Conservation (phyloP, 1,284 basidiomycete genomes). For the Ganoderma sp. region DNA sequence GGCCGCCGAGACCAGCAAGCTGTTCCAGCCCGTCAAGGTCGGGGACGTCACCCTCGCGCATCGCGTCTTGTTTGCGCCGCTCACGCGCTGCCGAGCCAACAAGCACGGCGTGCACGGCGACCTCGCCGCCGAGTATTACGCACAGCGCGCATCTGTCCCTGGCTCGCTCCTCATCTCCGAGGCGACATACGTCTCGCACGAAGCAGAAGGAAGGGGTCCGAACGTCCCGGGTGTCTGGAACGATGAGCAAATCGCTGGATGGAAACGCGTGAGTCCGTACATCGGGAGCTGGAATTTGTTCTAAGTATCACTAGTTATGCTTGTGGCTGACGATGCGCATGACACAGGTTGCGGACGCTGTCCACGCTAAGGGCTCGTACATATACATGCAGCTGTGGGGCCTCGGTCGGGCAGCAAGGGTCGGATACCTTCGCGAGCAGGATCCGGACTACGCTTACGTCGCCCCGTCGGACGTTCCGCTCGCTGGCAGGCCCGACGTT, state of each 20-base stretch:
- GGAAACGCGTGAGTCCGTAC: constrained; percentile 52
- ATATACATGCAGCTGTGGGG: constrained; percentile 58
- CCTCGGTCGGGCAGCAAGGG: constrained; percentile 47
- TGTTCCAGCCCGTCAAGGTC: constrained; percentile 53
- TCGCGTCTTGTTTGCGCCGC: constrained; percentile 53
- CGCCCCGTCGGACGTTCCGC: constrained; percentile 45
- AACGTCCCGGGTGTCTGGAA: constrained; percentile 52
- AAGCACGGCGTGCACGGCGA: constrained; percentile 34
- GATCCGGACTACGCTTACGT: constrained; percentile 46
- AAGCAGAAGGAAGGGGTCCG: constrained; percentile 43
- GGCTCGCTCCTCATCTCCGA: constrained; percentile 58
- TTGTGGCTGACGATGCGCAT: too few species aligned
- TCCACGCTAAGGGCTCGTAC: constrained; percentile 44
- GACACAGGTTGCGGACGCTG: constrained; percentile 38
- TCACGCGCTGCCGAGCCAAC: constrained; percentile 48
- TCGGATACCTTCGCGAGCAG: constrained; percentile 27
- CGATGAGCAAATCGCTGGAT: constrained; percentile 50
- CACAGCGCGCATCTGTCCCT: constrained; percentile 49
- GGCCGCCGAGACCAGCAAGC: constrained; percentile 28
- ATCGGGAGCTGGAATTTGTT: too few species aligned
- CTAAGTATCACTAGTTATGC: too few species aligned
- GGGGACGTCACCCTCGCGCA: constrained; percentile 49
- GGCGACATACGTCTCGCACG: constrained; percentile 48
- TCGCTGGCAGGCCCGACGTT: neutral
- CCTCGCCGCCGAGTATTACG: constrained; percentile 51